phyloP scores from a whole-genome alignment of 495 filamentous ascomycete genomes.

The Xylaria nigripes region DNA sequence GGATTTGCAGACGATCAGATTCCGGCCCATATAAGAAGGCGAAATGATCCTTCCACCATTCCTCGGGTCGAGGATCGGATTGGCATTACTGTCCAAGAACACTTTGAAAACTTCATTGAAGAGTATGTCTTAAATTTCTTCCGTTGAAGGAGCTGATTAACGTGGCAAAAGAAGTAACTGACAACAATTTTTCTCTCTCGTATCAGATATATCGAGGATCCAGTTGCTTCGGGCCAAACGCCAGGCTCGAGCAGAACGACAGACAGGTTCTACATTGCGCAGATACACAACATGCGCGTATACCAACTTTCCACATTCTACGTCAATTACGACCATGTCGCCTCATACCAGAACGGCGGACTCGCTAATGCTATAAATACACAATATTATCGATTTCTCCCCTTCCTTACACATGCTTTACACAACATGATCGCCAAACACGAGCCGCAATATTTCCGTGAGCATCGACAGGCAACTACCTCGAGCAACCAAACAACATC shows the following conservation, averaged over 20 bases:
- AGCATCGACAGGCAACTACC: slow-evolving; percentile 70
- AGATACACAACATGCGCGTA: slow-evolving; percentile 80
- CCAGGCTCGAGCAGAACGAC: slow-evolving; percentile 67
- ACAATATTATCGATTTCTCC: slow-evolving; percentile 91
- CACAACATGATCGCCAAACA: slow-evolving; percentile 91
- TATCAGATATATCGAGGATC: slow-evolving; percentile 66
- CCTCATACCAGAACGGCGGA: slow-evolving; percentile 57
- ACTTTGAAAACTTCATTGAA: slow-evolving; percentile 85
- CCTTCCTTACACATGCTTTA: slow-evolving; percentile 80
- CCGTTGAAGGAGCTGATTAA: background rate
- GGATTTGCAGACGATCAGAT: slow-evolving; percentile 53
- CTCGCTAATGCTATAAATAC: slow-evolving; percentile 76
- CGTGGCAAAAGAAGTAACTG: background rate
- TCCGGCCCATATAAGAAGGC: slow-evolving; percentile 41
- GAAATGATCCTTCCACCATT: slow-evolving; percentile 54
- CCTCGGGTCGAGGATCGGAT: slow-evolving; percentile 81
- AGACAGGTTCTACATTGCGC: slow-evolving; percentile 93
- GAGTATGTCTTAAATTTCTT: slow-evolving; percentile 42
- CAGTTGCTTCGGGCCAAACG: slow-evolving; percentile 60
- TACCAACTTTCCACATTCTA: slow-evolving; percentile 93
- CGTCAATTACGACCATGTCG: slow-evolving; percentile 87
- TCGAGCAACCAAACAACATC: slow-evolving; percentile 59
- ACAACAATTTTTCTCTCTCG: background rate
- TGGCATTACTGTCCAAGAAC: slow-evolving; percentile 73
- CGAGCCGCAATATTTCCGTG: slow-evolving; percentile 86